Base-by-base conservation (phyloP, 805 yeast genomes). In the Saturnispora saitoi region DNA sequence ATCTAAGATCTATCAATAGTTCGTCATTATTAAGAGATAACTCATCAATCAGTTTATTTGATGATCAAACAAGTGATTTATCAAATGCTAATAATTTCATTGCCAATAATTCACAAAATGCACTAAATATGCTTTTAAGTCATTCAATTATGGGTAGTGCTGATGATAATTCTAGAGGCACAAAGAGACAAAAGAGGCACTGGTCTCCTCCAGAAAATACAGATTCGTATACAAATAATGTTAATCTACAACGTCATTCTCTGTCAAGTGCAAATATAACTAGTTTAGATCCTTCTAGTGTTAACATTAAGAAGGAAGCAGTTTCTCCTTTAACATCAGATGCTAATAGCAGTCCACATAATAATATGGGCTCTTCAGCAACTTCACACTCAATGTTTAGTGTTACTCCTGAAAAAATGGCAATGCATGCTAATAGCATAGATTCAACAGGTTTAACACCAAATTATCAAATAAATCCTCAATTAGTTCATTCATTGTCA, bases 171-270 rank as follows among this genome's bases (percentile, higher is more conserved):
- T 19, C 48, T 2, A 53, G 63, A 45, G 50, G 57, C 1, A 24
- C 51, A 15, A 66, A 66, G 43, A 54, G 69, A 24, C 67, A 61
- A 48, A 66, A 65, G 49, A 58, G 69, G 47, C 59, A 60, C 3
- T 60, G 62, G 57, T 62, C 67, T 2, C 67, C 66, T 4, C 53
- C 51, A 2, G 58, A 58, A 45, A 12, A 14, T 31, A 7, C 38
- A 2, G 38, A 20, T 19, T 10, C 19, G 15, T 14, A 36, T 26
- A 22, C 47, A 14, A 19, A 17, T 5, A 24, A 45, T 20, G 36
- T 22, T 8, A 20, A 29, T n/a, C 24, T 38, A 12, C 30, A 40
- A 2, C 34, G 36, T 15, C 54, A 52, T 29, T 47, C 60, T 10
- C 14, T 34, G 8, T 43, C 55, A 7, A 54, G 54, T n/a, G 56